phyloP scores from a whole-genome alignment of 805 yeast genomes.

The Suhomyces prunicola region DNA sequence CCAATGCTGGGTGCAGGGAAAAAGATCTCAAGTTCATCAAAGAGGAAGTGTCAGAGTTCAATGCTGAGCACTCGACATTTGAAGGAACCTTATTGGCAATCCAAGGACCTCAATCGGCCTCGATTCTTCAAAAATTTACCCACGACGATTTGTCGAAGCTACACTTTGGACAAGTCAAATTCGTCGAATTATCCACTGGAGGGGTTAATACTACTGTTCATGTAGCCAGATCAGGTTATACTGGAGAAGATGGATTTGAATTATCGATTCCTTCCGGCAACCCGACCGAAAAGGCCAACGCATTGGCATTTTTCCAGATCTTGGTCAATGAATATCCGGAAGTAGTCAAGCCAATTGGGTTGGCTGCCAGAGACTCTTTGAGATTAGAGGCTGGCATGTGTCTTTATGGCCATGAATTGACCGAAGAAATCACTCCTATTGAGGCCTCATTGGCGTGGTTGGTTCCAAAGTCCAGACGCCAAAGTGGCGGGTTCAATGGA shows the following conservation, averaged over 20 bases:
- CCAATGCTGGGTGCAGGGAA: constrained; percentile 92
- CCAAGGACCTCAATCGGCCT: constrained; percentile 88
- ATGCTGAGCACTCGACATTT: constrained; percentile 43
- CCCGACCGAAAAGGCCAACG: constrained; percentile 39
- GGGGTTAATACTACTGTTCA: constrained; percentile 52
- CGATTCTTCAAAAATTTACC: constrained; percentile 62
- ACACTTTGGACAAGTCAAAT: constrained; percentile 70
- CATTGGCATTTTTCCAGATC: constrained; percentile 59
- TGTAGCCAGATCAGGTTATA: constrained; percentile 93
- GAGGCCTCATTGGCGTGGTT: constrained; percentile 91
- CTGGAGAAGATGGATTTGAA: constrained; percentile 98
- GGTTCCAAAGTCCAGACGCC: constrained; percentile 76
- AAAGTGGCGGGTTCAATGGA: constrained; percentile 67
- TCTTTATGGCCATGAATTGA: constrained; percentile 88
- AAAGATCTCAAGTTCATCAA: constrained; percentile 69
- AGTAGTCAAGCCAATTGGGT: constrained; percentile 79
- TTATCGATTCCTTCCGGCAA: constrained; percentile 61
- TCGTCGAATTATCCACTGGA: constrained; percentile 35
- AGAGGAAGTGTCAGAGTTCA: constrained; percentile 42
- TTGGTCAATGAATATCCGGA: constrained; percentile 52
- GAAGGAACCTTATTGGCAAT: constrained; percentile 81
- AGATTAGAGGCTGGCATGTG: constrained; percentile 99
- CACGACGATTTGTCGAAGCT: constrained; percentile 54
- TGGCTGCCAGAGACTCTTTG: constrained; percentile 97
- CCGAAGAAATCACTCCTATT: constrained; percentile 76